Conservation (phyloP, 345 rosid species). For the Lumnitzera racemosa region DNA sequence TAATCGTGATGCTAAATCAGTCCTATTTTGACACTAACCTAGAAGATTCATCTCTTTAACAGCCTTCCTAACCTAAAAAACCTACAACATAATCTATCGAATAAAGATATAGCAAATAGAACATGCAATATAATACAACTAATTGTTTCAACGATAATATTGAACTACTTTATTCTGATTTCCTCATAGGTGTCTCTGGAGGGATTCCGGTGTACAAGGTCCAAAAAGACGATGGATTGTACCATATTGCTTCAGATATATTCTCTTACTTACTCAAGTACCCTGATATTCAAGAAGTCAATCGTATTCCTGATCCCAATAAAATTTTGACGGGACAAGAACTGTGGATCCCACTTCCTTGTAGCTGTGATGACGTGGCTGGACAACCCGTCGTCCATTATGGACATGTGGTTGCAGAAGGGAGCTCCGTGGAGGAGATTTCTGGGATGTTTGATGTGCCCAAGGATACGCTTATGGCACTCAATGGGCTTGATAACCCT, state of each 20-base stretch:
- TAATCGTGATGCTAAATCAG: too few species aligned
- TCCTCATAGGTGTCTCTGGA: conserved; percentile 14
- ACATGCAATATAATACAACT: too few species aligned
- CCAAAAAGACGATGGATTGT: conserved; percentile 27
- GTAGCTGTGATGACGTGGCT: conserved; percentile 50
- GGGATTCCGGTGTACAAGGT: conserved; percentile 37
- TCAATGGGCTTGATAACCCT: conserved; percentile 34
- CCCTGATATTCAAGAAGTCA: conserved; percentile 27
- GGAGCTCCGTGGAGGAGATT: conserved; percentile 35
- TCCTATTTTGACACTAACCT: too few species aligned
- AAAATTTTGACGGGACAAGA: conserved; percentile 22
- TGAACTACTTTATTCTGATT: too few species aligned
- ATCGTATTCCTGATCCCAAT: conserved; percentile 16
- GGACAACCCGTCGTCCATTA: conserved; percentile 44
- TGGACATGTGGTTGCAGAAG: conserved; percentile 40
- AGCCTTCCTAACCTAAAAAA: too few species aligned
- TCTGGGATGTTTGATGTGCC: conserved; percentile 38
- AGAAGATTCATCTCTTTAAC: too few species aligned
- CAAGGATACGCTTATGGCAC: conserved; percentile 16
- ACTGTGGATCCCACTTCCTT: conserved; percentile 57
- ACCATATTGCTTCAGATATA: conserved; percentile 24
- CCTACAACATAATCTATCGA: too few species aligned
- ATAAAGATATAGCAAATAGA: too few species aligned
- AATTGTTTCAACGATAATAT: too few species aligned
- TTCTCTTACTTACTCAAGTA: conserved; percentile 21